Evolutionary conservation across 1,139 yeast species (phyloP).

Genomic region (Pneumocystis jirovecii): DNA sequence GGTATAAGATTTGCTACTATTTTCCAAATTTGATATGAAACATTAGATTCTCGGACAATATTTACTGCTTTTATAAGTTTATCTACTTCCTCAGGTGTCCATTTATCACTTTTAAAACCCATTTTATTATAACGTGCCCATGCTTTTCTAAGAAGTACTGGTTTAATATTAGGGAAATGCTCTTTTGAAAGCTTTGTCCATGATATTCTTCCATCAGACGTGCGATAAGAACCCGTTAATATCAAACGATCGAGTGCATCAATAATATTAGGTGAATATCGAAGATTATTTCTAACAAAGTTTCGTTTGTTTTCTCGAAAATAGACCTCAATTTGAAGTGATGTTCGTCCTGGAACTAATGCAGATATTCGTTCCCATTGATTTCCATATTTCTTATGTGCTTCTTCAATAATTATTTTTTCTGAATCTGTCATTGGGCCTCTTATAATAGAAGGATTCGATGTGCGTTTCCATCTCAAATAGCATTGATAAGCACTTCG

Average conservation of each 20-base stretch:
- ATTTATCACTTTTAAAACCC: not conserved
- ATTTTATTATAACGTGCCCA: not conserved
- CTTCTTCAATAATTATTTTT: not conserved
- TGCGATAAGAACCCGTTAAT: not conserved
- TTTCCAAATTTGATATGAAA: not conserved
- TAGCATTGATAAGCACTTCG: not conserved
- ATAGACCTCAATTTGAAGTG: not conserved
- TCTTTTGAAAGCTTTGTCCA: not conserved
- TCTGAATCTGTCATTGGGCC: not conserved
- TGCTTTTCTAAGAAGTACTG: not conserved
- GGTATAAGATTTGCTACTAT: not conserved
- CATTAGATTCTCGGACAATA: not conserved
- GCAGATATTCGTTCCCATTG: not conserved
- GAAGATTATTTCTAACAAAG: not conserved
- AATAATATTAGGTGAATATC: not conserved
- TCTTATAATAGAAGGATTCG: not conserved
- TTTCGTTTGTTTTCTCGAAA: not conserved
- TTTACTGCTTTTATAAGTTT: not conserved
- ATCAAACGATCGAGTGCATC: not conserved
- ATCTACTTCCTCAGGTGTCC: not conserved
- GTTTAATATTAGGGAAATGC: not conserved
- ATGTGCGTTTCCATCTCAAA: not conserved
- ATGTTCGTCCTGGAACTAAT: not conserved
- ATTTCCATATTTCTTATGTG: not conserved
- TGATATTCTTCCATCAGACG: not conserved